Conservation (phyloP, 2,329 filamentous ascomycete species). For the Fusarium oligoseptatum region DNA sequence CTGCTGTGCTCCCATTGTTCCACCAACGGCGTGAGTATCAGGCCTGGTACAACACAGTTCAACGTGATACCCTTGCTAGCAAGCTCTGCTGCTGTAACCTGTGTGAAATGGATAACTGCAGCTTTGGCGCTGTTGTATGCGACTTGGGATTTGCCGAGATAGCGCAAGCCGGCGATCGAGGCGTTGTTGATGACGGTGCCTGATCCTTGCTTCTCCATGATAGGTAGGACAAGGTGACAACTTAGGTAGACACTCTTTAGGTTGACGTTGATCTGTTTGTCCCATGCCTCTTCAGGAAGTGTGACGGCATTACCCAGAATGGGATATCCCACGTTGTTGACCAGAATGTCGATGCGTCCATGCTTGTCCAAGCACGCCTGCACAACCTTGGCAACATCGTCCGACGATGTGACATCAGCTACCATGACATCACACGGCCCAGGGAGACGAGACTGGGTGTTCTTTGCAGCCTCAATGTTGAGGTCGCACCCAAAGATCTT, state of each 20-base stretch:
- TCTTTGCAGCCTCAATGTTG: neutral
- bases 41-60: neutral
- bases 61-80: neutral
- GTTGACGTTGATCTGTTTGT: conserved; percentile 15
- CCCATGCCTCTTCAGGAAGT: neutral
- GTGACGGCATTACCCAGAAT: neutral
- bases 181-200: neutral
- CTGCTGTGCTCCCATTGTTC: neutral
- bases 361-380: conserved; percentile 5
- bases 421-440: neutral
- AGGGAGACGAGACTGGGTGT: neutral
- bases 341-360: conserved; percentile 15
- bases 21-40: neutral
- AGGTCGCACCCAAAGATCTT: conserved; percentile 15
- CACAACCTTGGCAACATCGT: neutral
- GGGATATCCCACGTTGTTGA: conserved; percentile 11
- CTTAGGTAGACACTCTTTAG: conserved; percentile 24
- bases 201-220: conserved; percentile 24
- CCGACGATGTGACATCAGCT: neutral
- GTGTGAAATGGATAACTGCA: neutral
- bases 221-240: conserved; percentile 19
- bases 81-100: neutral
- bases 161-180: neutral
- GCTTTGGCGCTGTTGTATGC: neutral
- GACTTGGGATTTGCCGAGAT: neutral